phyloP scores from a whole-genome alignment of 2,329 filamentous ascomycete genomes.

The Ceratocystis diversiconidia region DNA sequence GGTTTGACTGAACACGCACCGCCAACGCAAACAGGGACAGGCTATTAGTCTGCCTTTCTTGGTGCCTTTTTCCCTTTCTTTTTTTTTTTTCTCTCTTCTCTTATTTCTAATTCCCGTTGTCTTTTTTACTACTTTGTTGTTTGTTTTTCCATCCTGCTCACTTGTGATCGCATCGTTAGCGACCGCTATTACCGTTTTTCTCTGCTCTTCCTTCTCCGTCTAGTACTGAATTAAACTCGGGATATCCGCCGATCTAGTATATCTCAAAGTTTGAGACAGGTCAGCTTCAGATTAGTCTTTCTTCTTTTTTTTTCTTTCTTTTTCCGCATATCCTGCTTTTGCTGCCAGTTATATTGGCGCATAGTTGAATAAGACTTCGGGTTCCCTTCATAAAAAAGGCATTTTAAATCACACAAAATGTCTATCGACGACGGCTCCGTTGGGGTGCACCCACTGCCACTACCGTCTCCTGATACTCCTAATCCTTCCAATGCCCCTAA shows the following conservation, averaged over 20 bases:
- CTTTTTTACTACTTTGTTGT: neutral
- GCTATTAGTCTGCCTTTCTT: neutral
- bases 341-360: neutral
- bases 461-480: constrained; percentile 3
- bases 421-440: constrained; percentile 1
- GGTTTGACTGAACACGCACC: neutral
- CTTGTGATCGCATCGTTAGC: neutral
- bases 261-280: constrained; percentile 1
- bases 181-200: neutral
- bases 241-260: neutral
- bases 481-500: neutral
- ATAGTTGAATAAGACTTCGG: neutral
- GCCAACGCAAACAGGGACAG: neutral
- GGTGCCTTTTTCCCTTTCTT: neutral
- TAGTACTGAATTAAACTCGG: neutral
- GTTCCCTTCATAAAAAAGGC: neutral
- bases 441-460: neutral
- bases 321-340: neutral
- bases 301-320: neutral
- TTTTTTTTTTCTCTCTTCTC: neutral
- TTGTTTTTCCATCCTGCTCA: neutral
- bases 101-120: neutral
- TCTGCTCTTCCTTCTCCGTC: neutral
- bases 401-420: neutral
- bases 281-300: neutral